Evolutionary conservation across 108 stramenopile species (phyloP).

Genomic region (Pseudonitzschia pungens): DNA sequence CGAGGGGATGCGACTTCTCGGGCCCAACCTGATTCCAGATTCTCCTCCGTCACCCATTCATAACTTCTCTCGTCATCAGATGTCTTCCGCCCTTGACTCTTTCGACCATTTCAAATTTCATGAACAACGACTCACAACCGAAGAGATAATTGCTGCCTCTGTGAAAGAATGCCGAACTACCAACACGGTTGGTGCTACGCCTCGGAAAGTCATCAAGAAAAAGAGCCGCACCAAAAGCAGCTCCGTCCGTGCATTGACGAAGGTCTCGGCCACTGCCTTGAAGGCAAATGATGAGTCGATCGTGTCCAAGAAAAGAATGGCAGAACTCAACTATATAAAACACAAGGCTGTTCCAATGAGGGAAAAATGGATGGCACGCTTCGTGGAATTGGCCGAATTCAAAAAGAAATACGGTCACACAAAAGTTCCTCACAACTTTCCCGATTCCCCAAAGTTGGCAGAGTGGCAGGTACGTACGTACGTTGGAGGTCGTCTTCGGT

Average conservation of each 20-base stretch:
- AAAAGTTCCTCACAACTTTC: conserved; percentile 45
- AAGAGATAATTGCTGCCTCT: neutral
- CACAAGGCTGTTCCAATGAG: conserved; percentile 17
- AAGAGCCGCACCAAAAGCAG: neutral
- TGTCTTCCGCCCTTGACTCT: neutral
- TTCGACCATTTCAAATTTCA: neutral
- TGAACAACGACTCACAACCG: neutral
- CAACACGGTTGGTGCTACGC: neutral
- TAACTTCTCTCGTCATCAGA: neutral
- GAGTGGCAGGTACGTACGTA: conserved; percentile 28
- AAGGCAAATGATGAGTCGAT: neutral
- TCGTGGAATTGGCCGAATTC: conserved; percentile 1
- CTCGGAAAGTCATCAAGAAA: neutral
- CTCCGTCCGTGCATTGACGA: neutral
- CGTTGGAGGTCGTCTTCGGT: neutral
- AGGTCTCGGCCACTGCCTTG: neutral
- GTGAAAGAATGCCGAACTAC: neutral
- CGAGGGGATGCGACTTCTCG: neutral
- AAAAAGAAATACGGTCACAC: conserved; percentile 17
- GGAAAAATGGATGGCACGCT: conserved; percentile 14
- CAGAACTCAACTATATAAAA: conserved; percentile 12
- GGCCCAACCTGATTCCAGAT: neutral
- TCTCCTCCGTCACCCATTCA: neutral
- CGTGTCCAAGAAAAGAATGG: neutral
- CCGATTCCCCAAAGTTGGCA: conserved; percentile 34